Evolutionary conservation across 208 protist genomes (phyloP).

Genomic region (Acanthamoeba castellanii): DNA sequence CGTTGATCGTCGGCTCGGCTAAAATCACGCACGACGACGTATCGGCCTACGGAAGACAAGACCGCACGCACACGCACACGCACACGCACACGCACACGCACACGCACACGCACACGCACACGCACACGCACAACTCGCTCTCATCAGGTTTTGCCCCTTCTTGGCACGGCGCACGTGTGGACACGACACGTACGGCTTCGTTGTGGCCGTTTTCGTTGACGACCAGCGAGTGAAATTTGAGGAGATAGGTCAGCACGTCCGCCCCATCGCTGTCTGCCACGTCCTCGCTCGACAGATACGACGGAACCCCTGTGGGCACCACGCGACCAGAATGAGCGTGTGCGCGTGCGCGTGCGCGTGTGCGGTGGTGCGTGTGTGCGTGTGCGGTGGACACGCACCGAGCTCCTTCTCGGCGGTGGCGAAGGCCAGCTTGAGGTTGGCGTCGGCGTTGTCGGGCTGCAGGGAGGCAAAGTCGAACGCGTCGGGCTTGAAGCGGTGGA

Average conservation of each 20-base stretch:
- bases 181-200: too few species aligned
- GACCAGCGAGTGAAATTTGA: background rate
- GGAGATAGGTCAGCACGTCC: conserved; percentile 3
- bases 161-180: too few species aligned
- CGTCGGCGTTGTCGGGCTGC: background rate
- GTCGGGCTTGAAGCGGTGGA: conserved; percentile 79
- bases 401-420: background rate
- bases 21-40: background rate
- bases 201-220: background rate
- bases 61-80: too few species aligned
- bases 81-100: too few species aligned
- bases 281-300: background rate
- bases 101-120: too few species aligned
- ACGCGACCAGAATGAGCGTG: background rate
- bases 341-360: too few species aligned
- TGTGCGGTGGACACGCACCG: background rate
- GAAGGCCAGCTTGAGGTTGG: conserved; percentile 51
- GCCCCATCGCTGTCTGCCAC: background rate
- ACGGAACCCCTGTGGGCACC: background rate
- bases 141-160: too few species aligned
- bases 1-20: background rate
- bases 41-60: background rate
- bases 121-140: too few species aligned
- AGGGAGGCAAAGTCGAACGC: background rate
- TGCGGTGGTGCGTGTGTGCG: too few species aligned